phyloP scores from a whole-genome alignment of 257 asterid genomes.

The Plectranthus barbatus region DNA sequence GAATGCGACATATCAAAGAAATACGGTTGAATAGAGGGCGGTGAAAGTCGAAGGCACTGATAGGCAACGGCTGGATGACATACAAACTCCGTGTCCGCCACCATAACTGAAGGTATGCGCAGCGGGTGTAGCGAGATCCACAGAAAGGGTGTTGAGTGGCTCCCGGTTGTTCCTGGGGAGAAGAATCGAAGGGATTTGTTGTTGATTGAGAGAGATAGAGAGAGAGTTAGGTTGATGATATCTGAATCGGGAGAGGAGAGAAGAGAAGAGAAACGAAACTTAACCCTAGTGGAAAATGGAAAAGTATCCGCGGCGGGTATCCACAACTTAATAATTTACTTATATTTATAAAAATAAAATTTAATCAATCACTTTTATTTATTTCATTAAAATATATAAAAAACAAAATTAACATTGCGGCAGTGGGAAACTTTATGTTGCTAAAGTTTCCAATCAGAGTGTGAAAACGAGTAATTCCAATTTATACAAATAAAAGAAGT shows the following conservation, averaged over 20 bases:
- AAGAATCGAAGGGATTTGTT: neutral
- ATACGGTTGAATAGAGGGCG: slow-evolving; percentile 17
- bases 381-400: too few relatives aligned
- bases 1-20: slow-evolving; percentile 14
- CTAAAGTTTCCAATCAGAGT: too few relatives aligned
- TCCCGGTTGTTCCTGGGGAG: neutral
- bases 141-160: neutral
- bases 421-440: too few relatives aligned
- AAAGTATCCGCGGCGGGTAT: too few relatives aligned
- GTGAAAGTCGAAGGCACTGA: slow-evolving; percentile 26
- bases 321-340: too few relatives aligned
- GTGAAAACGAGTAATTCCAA: too few relatives aligned
- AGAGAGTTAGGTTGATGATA: neutral
- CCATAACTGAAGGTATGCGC: slow-evolving; percentile 20
- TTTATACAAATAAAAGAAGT: too few relatives aligned
- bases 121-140: neutral
- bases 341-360: too few relatives aligned
- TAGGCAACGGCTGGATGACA: slow-evolving; percentile 30
- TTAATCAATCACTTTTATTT: too few relatives aligned
- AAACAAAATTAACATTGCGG: too few relatives aligned
- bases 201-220: neutral
- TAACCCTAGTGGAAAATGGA: slow-evolving; percentile 2
- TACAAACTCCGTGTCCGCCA: slow-evolving; percentile 34
- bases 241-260: too few relatives aligned
- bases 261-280: neutral